Base-by-base conservation (phyloP, 768 basidiomycete genomes). In the Daedaleopsis sinensis region DNA sequence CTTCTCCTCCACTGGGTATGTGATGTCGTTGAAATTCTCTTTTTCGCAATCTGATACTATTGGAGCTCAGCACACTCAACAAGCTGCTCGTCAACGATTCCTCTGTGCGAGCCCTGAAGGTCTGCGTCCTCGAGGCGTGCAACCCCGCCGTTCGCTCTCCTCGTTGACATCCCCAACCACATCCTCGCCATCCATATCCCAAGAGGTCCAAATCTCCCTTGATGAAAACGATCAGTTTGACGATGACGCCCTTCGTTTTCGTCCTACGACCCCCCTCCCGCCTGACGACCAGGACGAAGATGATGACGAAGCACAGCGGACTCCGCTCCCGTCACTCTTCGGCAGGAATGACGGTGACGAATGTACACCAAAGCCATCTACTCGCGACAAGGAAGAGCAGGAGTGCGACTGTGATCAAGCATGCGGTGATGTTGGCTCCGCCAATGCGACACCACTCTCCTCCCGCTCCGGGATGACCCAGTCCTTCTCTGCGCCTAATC, bases 1-100 rank as follows among this genome's bases (percentile, higher is more conserved):
- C 12, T 35, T 10, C 61, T 62, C 3, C 37, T 24, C 5, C 6
- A 61, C 5, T 61, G 55, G 55, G 61, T 57, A 57, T 16, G 55
- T 55, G 21, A 9, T 47, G 23, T 48, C n/a, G n/a, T 24, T 13
- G 6, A 38, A 8, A 38, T 48, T 7, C n/a, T n/a, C n/a, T n/a
- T 48, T 23, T 48, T n/a, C 7, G 19, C 19, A 13, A 15, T 49
- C 23, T 47, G 19, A 19, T 2, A n/a, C 46, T 47, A 11, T 10
- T 4, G 3, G 46, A 48, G 23, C 21, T 1, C 15, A 48, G 21
- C 47, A 48, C 23, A 21, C 21, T 11, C 46, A 47, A 23, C 46
- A 49, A 49, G 47, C 46, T 4, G 46, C 46, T 9, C 46, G 46
- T 11, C 4, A 47, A 6, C 46, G 46, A 10, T 13, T 8, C 5